A percentile compares a stretch with the other conserved stretches of the same genome.
Evolutionary conservation across 805 yeast species (phyloP).

Genomic region (Huiozyma naganishii): DNA sequence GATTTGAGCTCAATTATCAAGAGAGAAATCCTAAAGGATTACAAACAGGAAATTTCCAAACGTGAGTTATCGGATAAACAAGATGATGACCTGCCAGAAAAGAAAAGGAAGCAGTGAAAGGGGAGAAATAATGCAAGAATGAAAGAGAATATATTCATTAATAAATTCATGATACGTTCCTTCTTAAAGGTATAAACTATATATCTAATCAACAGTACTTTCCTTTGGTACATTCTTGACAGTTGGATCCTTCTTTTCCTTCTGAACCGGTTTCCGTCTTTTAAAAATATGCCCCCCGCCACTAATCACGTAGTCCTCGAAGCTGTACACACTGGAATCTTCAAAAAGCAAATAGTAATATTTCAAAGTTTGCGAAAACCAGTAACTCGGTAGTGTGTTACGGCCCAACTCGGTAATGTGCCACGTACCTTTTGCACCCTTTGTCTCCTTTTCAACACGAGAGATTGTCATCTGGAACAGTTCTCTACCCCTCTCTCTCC

Average conservation of each 20-base stretch:
- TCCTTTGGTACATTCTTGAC: neutral
- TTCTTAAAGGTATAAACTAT: neutral
- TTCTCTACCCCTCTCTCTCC: constrained; percentile 46
- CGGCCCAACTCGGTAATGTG: constrained; percentile 28
- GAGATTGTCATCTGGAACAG: constrained; percentile 33
- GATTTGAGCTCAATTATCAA: neutral
- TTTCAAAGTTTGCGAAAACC: constrained; percentile 52
- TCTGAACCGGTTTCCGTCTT: constrained; percentile 2
- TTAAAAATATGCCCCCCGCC: constrained; percentile 54
- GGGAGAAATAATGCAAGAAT: neutral
- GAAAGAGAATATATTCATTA: neutral
- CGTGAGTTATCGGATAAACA: neutral
- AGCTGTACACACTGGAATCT: constrained; percentile 32
- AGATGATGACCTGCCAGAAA: constrained; percentile 1
- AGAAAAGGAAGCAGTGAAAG: neutral
- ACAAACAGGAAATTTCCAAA: neutral
- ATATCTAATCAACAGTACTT: neutral
- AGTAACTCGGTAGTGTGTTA: constrained; percentile 38
- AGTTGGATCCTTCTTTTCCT: neutral
- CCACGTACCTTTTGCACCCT: constrained; percentile 30
- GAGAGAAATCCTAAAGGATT: neutral
- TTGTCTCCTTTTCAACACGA: constrained; percentile 21
- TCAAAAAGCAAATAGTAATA: constrained; percentile 42
- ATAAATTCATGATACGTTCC: neutral
- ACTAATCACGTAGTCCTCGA: constrained; percentile 47